Evolutionary conservation across 2,329 filamentous ascomycete genomes (phyloP), one percentile per base, ranked within the genome.

Genomic region (Exophiala mesophila): DNA sequence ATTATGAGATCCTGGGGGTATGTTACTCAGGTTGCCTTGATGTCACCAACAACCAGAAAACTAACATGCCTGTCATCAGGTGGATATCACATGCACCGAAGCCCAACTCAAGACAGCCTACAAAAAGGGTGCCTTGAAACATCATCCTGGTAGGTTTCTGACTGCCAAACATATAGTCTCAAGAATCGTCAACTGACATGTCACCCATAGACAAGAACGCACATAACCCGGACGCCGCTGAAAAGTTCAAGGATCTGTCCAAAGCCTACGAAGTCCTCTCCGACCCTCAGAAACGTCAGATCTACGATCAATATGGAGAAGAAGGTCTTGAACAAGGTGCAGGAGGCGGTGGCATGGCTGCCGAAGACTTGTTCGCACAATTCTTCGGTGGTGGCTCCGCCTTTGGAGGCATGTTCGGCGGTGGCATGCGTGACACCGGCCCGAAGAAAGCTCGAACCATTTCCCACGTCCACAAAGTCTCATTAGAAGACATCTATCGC

Each of bases 231-330:
- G 85, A 82, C 18, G 89, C 92, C 38, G 88, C 90, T 57, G 88
- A 95, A 49, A 98, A 96, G 70, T 98, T 98, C 82, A 97, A 98
- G 74, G 89, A 96, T 60, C 77, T 96, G 49, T 94, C 88, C 54
- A 83, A 90, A 62, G 92, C 92, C 49, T 98, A 97, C 70, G 92
- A 98, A 73, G 77, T 94, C 55, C 82, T 98, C 13, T 92, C 85
- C 57, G 92, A 98, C 63, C 66, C 85, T 28, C 85, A 96, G 67
- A 96, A 96, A 77, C 87, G 92, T 62, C 70, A 80, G 57, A 64
- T 97, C 50, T 98, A 98, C 68, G 92, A 98, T 62, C 88, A 96
- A 68, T 95, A 94, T 82, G 92, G 92, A 56, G 89, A 98, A 72
- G 88, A 94, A 59, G 92, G 92, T 51, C 79, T 98, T 37, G 90